phyloP scores from a whole-genome alignment of 1,284 basidiomycete genomes.

The Xerocomus amazonicus region DNA sequence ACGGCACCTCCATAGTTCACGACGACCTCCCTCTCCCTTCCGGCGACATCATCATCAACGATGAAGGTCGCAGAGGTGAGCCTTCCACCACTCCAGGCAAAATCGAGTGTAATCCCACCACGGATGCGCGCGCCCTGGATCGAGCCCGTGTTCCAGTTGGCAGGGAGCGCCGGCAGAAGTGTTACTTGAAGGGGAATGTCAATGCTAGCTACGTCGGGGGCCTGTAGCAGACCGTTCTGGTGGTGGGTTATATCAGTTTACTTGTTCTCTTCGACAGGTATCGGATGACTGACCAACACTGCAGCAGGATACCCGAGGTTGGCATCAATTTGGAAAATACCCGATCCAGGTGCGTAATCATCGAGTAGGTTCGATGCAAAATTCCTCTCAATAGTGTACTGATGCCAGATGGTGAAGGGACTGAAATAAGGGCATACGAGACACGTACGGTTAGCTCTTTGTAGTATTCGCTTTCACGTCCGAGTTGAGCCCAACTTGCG shows the following conservation, averaged over 20 bases:
- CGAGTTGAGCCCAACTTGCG: constrained; percentile 68
- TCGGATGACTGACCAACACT: constrained; percentile 48
- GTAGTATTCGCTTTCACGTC: constrained; percentile 58
- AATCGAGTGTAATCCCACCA: constrained; percentile 54
- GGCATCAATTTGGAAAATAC: constrained; percentile 74
- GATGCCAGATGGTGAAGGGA: constrained; percentile 2
- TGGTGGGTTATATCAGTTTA: constrained; percentile 8
- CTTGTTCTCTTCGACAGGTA: background rate
- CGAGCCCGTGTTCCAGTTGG: constrained; percentile 56
- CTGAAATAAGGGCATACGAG: constrained; percentile 11
- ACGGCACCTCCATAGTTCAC: constrained; percentile 41
- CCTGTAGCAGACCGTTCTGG: constrained; percentile 67
- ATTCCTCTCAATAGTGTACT: constrained; percentile 62
- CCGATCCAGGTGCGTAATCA: constrained; percentile 51
- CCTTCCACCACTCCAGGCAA: constrained; percentile 51
- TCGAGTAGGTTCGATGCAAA: constrained; percentile 65
- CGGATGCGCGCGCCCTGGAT: constrained; percentile 57
- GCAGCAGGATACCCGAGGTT: constrained; percentile 68
- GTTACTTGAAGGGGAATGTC: constrained; percentile 50
- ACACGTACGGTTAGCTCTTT: constrained; percentile 55
- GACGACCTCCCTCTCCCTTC: constrained; percentile 41
- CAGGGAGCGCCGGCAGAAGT: constrained; percentile 62
- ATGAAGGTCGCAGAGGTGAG: constrained; percentile 40
- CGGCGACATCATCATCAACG: constrained; percentile 35
- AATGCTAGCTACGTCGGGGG: constrained; percentile 55